Evolutionary conservation across 768 basidiomycete genomes (phyloP), one percentile per base, ranked within the genome.

Genomic region (Leucosporidium yakuticum): DNA sequence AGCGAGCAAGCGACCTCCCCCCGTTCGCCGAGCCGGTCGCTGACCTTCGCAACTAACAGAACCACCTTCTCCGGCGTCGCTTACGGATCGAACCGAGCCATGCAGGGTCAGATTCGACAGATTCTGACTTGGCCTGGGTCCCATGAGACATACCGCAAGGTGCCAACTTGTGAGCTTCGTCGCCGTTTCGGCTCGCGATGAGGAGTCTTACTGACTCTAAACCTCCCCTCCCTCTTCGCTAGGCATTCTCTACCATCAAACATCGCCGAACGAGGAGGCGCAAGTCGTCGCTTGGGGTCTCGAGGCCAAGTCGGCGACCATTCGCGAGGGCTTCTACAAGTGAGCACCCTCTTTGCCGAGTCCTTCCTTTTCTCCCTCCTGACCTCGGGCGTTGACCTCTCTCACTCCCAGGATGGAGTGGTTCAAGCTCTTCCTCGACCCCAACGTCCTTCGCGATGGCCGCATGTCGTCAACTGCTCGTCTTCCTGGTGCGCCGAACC

Each of bases 391-490:
- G 12, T 12, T 48, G 21, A 48, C 47, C 47, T 48, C 47, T 12
- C 47, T 48, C 47, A 12, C 47, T 12, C 14, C 47, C 50, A 51
- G 25, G 8, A 51, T 44, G 39, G 39, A 66, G 50, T 73, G 73
- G 86, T 93, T 93, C 82, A 93, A 92, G 76, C 80, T 93, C 60
- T 90, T 89, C 78, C 81, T 94, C 65, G 89, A 92, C 74, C 91
- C 91, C 4, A 84, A 84, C 62, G 89, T 85, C 0, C 81, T 92
- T 54, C 86, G 91, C 47, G 87, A 90, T 73, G 82, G 82, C 34
- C 50, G 50, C 25, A 27, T 23, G 77, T 84, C 2, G 77, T 90
- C 44, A 89, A 92, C 80, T 87, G 50, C 50, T 51, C 50, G 50
- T 4, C 50, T 51, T 8, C 50, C 50, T 14, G 50, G 39, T 44